These are phyloP conservation scores for Plantago elongata DNA, from an alignment of 257 asterid species.

Conservation along the genomic window DNA sequence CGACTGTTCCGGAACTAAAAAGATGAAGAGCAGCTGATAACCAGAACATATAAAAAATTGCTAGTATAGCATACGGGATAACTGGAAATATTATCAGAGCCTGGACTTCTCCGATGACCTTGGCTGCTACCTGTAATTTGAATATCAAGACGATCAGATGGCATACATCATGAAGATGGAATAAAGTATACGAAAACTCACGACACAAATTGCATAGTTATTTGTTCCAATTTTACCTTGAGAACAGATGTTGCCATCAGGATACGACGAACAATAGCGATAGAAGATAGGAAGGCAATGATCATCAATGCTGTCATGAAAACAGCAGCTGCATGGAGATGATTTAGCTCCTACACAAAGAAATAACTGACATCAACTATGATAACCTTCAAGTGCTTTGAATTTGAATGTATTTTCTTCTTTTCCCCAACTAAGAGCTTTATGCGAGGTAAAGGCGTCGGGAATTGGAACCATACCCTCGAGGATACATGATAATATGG, in stretches of 20 bases:
- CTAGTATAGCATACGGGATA: slow-evolving; percentile 70
- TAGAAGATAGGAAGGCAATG: slow-evolving; percentile 74
- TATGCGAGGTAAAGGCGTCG: slow-evolving; percentile 15
- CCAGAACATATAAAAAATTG: slow-evolving; percentile 91
- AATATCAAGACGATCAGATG: slow-evolving; percentile 4
- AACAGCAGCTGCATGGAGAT: slow-evolving; percentile 86
- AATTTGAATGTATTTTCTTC: slow-evolving; percentile 7
- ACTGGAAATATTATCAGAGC: slow-evolving; percentile 83
- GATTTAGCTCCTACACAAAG: slow-evolving; percentile 67
- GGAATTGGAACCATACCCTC: slow-evolving; percentile 51
- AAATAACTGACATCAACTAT: slow-evolving; percentile 16
- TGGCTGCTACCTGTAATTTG: slow-evolving; percentile 85
- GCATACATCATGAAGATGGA: no score
- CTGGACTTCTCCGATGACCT: slow-evolving; percentile 96
- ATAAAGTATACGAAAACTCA: no score
- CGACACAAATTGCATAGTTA: not conserved
- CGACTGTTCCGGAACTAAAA: slow-evolving; percentile 80
- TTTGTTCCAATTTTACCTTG: slow-evolving; percentile 38
- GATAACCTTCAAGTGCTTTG: slow-evolving; percentile 7
- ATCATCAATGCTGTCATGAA: slow-evolving; percentile 79
- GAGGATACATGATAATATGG: slow-evolving; percentile 84
- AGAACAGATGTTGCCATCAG: slow-evolving; percentile 98
- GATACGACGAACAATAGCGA: slow-evolving; percentile 90
- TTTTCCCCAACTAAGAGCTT: slow-evolving; percentile 1
- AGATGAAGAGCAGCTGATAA: slow-evolving; percentile 87